phyloP scores from a whole-genome alignment of 345 rosid species.

The Corymbia maculata region DNA sequence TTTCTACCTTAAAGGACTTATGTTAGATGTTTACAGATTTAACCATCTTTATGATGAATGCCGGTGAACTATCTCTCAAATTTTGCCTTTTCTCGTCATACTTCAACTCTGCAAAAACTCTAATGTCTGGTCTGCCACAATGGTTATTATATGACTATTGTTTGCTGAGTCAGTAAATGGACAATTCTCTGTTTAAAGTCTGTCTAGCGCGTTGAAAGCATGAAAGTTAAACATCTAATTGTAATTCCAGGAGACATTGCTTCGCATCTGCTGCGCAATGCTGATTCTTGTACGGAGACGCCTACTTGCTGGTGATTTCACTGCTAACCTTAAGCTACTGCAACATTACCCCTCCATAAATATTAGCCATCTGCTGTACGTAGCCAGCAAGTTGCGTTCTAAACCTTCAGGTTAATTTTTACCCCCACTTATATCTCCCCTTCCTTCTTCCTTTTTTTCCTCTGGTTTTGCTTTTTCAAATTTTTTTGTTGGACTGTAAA shows the following conservation, averaged over 20 bases:
- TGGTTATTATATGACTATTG: not conserved
- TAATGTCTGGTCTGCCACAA: not conserved
- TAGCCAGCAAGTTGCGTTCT: constrained; percentile 74
- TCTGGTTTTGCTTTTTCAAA: not conserved
- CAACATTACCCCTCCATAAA: constrained; percentile 80
- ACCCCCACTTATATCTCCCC: not conserved
- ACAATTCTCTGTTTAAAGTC: not conserved
- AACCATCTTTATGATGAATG: not conserved
- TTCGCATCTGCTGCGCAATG: constrained; percentile 94
- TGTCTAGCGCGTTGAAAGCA: not conserved
- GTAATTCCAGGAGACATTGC: constrained; percentile 73
- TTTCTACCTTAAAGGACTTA: not conserved
- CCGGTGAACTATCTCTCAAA: not conserved
- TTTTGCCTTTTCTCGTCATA: not conserved
- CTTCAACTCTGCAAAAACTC: not conserved
- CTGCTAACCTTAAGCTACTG: constrained; percentile 76
- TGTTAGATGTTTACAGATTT: not conserved
- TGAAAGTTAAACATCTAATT: not conserved
- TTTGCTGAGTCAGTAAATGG: not conserved
- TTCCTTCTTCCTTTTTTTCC: not conserved
- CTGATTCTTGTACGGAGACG: constrained; percentile 76
- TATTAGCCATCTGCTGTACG: constrained; percentile 78
- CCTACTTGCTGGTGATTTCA: constrained; percentile 73
- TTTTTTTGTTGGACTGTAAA: not conserved
- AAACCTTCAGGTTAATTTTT: constrained; percentile 17